Evolutionary conservation across 2,329 filamentous ascomycete genomes (phyloP), one percentile per base, ranked within the genome.

Genomic region (Penicillium freii): DNA sequence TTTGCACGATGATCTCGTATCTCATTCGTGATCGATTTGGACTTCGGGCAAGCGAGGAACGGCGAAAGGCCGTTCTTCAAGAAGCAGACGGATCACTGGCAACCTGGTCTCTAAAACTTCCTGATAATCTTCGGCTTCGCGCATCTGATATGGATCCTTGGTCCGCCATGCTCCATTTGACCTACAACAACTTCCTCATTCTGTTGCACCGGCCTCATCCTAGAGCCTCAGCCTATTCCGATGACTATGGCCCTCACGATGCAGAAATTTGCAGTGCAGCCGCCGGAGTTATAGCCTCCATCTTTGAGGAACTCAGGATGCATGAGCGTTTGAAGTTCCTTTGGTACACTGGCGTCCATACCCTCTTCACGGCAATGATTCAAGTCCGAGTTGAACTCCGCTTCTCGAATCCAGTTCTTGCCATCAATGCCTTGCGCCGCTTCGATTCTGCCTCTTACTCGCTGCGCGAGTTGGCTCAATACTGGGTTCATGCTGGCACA

Each of bases 1-100:
- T 83, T 0, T 83, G 81, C 58, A 74, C 79, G 21, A 79, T 83
- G 65, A 78, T 82, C 42, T 80, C 74, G 5, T 77, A 75, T 56
- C 73, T 77, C 25, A 69, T 77, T 51, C 72, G 75, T 19, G 75
- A 77, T 57, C 68, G 75, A 29, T 78, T 78, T 54, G 75, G 75
- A 8, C 62, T 77, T 21, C 69, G 72, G 31, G 73, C 76, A 44
- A 75, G 66, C 31, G 74, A 66, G 60, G 73, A 71, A 63, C 71
- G 74, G 42, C 73, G 75, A 44, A 78, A 77, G 62, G 74, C 73
- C 10, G 74, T 72, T 36, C 69, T 78, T 23, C 70, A 71, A 47
- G 73, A 76, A 59, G 75, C 75, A 8, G 75, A 78, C 54, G 73
- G 73, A 56, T 73, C 73, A 4, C 62, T 78, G 19, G 75, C 75